Evolutionary conservation across 352 stramenopile species (phyloP).

Genomic region (Blastocystis sp.): DNA sequence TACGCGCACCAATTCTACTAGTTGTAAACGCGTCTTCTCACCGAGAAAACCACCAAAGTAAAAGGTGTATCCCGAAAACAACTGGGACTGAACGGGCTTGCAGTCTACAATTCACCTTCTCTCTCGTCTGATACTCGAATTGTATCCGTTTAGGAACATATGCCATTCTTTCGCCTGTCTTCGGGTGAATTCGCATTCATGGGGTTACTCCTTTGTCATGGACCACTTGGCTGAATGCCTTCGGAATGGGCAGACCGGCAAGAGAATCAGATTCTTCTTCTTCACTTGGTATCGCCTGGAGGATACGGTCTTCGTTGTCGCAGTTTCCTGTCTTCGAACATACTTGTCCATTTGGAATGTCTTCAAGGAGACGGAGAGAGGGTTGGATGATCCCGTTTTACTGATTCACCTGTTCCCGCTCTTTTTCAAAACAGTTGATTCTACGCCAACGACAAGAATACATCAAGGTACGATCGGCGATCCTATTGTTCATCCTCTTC

Average conservation of each 20-base stretch:
- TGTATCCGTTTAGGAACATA: not conserved
- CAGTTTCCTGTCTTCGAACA: not conserved
- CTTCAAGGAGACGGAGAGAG: too few species aligned
- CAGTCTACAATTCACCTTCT: not conserved
- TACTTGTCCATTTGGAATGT: slow-evolving; percentile 11
- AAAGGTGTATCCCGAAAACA: slow-evolving; percentile 28
- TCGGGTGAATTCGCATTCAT: not conserved
- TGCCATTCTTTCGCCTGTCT: not conserved
- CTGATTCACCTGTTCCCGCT: too few species aligned
- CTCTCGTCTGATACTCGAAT: not conserved
- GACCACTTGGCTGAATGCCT: not conserved
- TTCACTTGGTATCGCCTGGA: not conserved
- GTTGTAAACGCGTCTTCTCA: slow-evolving; percentile 14
- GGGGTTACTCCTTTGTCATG: not conserved
- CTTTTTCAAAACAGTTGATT: too few species aligned
- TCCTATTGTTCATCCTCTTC: too few species aligned
- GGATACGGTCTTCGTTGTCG: not conserved
- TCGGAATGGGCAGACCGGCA: not conserved
- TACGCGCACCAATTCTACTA: slow-evolving; percentile 16
- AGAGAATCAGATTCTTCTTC: not conserved
- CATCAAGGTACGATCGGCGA: too few species aligned
- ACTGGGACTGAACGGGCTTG: not conserved
- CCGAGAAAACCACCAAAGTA: slow-evolving; percentile 39
- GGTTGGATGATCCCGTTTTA: too few species aligned
- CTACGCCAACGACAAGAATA: too few species aligned